These are phyloP conservation scores for Nakazawaea wyomingensis DNA, from an alignment of 805 yeast genomes.

Conservation along the genomic window DNA sequence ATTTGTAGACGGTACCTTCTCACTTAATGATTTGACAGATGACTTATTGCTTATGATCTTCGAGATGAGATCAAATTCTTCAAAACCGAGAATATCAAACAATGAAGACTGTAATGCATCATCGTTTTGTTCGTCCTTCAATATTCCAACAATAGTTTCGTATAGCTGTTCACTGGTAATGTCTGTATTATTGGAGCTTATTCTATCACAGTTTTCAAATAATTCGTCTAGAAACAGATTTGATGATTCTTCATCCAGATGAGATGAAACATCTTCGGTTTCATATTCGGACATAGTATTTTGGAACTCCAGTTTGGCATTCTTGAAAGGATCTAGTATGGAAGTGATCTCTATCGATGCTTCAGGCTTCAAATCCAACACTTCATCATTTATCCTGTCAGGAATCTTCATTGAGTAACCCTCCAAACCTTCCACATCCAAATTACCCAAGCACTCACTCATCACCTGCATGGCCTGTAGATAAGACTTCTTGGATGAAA, in stretches of 20 bases:
- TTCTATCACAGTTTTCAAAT: conserved; percentile 26
- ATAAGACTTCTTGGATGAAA: conserved; percentile 65
- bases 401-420: conserved; percentile 18
- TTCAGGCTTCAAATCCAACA: conserved; percentile 21
- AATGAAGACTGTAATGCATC: conserved; percentile 66
- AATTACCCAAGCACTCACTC: conserved; percentile 40
- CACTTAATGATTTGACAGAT: too few species aligned
- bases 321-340: conserved; percentile 27
- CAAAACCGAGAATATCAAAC: conserved; percentile 81
- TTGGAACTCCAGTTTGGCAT: conserved; percentile 21
- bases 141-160: conserved; percentile 25
- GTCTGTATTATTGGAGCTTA: conserved; percentile 16
- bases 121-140: conserved; percentile 36
- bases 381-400: conserved; percentile 27
- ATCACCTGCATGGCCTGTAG: conserved; percentile 75
- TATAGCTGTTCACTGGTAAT: conserved; percentile 19
- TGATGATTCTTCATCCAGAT: conserved; percentile 10
- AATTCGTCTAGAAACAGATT: conserved; percentile 20
- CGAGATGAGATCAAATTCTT: conserved; percentile 75
- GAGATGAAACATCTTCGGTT: neutral
- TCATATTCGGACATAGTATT: conserved; percentile 14
- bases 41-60: conserved; percentile 46
- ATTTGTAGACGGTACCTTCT: too few species aligned
- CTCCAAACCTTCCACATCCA: conserved; percentile 18
- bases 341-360: conserved; percentile 19